Evolutionary conservation across 306 rosid species (phyloP).

Genomic region (Quercus dentata): DNA sequence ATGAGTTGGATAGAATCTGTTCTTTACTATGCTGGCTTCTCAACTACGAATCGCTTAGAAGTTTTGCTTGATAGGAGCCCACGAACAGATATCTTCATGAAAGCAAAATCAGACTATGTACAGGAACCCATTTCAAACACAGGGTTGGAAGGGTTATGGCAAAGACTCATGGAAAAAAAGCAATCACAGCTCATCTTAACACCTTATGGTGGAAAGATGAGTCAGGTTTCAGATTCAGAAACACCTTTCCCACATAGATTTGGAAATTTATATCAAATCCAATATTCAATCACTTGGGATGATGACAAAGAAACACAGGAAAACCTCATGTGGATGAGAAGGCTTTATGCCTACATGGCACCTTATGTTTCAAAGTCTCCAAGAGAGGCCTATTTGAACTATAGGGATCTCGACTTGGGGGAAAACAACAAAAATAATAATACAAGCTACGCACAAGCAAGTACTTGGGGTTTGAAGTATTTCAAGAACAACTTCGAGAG

Average conservation of each 20-base stretch:
- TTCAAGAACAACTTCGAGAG: conserved; percentile 45
- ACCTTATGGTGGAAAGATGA: conserved; percentile 45
- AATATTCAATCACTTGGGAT: neutral
- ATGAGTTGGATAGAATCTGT: conserved; percentile 1
- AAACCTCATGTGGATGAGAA: conserved; percentile 38
- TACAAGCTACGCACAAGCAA: conserved; percentile 35
- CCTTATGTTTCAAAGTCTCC: conserved; percentile 57
- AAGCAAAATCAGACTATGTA: conserved; percentile 2
- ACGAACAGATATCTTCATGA: neutral
- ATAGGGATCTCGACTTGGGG: conserved; percentile 58
- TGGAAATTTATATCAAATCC: conserved; percentile 21
- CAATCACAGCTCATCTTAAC: conserved; percentile 23
- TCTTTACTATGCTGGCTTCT: neutral
- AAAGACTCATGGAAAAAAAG: neutral
- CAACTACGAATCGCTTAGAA: neutral
- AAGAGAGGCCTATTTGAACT: conserved; percentile 56
- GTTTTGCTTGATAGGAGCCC: neutral
- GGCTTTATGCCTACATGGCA: conserved; percentile 36
- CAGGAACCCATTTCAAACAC: neutral
- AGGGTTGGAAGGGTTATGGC: conserved; percentile 13
- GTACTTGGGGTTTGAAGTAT: conserved; percentile 48
- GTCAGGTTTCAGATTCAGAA: conserved; percentile 33
- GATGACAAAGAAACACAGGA: neutral
- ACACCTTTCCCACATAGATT: conserved; percentile 43
- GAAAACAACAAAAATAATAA: conserved; percentile 23